Base-by-base conservation (phyloP, 805 yeast species). In the Nakazawaea siamensis region DNA sequence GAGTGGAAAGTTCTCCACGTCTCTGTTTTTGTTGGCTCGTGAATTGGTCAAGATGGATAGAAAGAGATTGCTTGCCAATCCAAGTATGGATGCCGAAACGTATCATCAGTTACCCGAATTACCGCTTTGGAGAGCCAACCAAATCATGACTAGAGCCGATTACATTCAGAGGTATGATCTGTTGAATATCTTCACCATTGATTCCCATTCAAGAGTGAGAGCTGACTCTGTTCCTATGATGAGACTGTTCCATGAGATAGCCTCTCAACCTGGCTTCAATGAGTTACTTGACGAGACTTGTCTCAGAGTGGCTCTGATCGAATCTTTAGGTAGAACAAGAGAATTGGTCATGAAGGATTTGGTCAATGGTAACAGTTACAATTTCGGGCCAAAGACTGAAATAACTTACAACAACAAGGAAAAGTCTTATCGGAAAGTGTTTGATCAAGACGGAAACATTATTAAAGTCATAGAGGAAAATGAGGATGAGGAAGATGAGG, bases 171-270 rank as follows among this genome's bases (percentile, higher is more conserved):
- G 52, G 18, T 81, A 79, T 51, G 94, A 84, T 50, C 75, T 80
- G 43, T 57, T 83, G 44, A 84, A 84, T 52, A 72, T 84, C 18
- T 84, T 84, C 55, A 80, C 94, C 2, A 74, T 84, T 35, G 92
- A 84, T 55, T 73, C 84, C 1, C 68, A 72, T 38, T 75, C 85
- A 0, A 62, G 70, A 34, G 94, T 84, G 3, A 61, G 81, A 24
- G 90, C 94, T 0, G 94, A 84, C 52, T 76, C 85, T 7, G 80
- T 81, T 2, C 88, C 90, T 1, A 83, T 84, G 94, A 81, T 84
- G 94, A 68, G 88, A 45, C 94, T 90, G 4, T 84, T 84, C 51
- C 73, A 81, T 40, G 94, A 84, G 50, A 80, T 84, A 34, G 78
- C 79, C 2, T 59, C 72, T 3, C 76, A 73, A 54, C 81, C 84